Percentiles rank a stretch among this genome's conserved stretches.
These are phyloP conservation scores for Peterozyma xylosa DNA, from an alignment of 805 yeast genomes.

Conservation along the genomic window DNA sequence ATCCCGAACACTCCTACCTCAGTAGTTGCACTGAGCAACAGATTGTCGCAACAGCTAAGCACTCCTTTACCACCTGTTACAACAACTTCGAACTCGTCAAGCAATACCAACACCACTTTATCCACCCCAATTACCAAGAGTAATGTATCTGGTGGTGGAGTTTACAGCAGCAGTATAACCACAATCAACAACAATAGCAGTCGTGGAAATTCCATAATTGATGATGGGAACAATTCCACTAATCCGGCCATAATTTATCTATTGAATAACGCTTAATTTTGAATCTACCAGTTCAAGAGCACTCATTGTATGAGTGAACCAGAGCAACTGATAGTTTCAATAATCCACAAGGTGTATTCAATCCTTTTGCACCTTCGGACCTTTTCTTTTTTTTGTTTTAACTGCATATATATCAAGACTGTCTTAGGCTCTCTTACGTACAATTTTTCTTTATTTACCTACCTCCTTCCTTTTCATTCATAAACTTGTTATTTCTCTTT, in stretches of 20 bases:
- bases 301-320: too few species aligned
- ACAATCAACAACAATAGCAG: neutral
- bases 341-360: too few species aligned
- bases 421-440: too few species aligned
- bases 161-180: constrained; percentile 1
- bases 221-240: neutral
- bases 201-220: neutral
- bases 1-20: neutral
- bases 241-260: constrained; percentile 7
- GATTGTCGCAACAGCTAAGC: constrained; percentile 2
- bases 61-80: constrained; percentile 4
- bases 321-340: too few species aligned
- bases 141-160: constrained; percentile 2
- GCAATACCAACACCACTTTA: constrained; percentile 5
- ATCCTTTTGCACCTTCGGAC: too few species aligned
- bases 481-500: too few species aligned
- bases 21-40: constrained; percentile 1
- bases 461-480: too few species aligned
- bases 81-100: constrained; percentile 3
- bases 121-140: constrained; percentile 6
- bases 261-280: constrained; percentile 2
- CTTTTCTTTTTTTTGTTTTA: too few species aligned
- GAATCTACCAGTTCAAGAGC: too few species aligned
- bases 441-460: too few species aligned
- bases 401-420: too few species aligned